phyloP scores from a whole-genome alignment of 2,329 filamentous ascomycete species.

The Ampelomyces quisqualis region DNA sequence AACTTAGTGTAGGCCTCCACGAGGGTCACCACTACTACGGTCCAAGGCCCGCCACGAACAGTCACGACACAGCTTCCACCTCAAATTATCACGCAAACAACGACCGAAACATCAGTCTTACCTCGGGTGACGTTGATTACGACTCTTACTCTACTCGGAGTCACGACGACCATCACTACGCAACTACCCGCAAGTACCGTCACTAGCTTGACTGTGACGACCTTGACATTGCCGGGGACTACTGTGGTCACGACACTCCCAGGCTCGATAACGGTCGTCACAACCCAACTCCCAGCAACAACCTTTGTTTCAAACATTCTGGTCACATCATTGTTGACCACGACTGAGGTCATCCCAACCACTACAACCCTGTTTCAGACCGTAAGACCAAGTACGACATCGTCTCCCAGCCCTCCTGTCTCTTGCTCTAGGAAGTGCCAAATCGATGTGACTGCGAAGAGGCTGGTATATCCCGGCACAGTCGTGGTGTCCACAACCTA shows the following conservation, averaged over 20 bases:
- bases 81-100: slow-evolving; percentile 20
- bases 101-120: slow-evolving; percentile 21
- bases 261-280: slow-evolving; percentile 16
- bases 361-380: slow-evolving; percentile 28
- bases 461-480: slow-evolving; percentile 29
- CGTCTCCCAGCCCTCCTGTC: slow-evolving; percentile 16
- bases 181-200: slow-evolving; percentile 24
- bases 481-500: slow-evolving; percentile 21
- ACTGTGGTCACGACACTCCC: slow-evolving; percentile 12
- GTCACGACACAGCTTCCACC: slow-evolving; percentile 18
- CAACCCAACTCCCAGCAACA: slow-evolving; percentile 27
- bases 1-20: slow-evolving; percentile 6
- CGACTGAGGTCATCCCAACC: slow-evolving; percentile 22
- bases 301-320: slow-evolving; percentile 22
- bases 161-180: slow-evolving; percentile 25
- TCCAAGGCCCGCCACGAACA: slow-evolving; percentile 14
- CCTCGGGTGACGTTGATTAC: slow-evolving; percentile 7
- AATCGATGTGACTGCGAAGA: slow-evolving; percentile 36
- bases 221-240: slow-evolving; percentile 16
- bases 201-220: slow-evolving; percentile 22
- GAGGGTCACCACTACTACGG: slow-evolving; percentile 18
- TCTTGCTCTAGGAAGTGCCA: slow-evolving; percentile 33
- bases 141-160: slow-evolving; percentile 2
- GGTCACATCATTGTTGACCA: slow-evolving; percentile 17
- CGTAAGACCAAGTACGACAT: slow-evolving; percentile 17